These are phyloP conservation scores for Russula earlei DNA, from an alignment of 768 basidiomycete genomes.

Conservation along the genomic window DNA sequence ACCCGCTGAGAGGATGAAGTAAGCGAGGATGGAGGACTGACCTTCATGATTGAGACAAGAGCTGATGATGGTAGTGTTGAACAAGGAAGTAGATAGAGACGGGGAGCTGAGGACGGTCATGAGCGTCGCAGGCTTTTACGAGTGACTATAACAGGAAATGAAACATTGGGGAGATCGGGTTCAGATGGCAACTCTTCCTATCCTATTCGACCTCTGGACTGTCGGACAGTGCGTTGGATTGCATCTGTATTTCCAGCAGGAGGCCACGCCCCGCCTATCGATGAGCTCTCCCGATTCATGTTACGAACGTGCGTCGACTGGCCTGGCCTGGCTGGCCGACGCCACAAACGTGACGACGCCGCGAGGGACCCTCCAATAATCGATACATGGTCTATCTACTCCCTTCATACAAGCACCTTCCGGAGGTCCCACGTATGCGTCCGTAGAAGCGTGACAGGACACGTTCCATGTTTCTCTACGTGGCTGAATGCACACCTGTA, in stretches of 20 bases:
- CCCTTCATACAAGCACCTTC: conserved; percentile 64
- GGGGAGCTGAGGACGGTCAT: background rate
- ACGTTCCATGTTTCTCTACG: conserved; percentile 65
- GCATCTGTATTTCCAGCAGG: background rate
- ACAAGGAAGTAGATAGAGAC: background rate
- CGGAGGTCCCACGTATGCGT: conserved; percentile 73
- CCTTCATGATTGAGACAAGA: conserved; percentile 26
- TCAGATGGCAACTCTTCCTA: background rate
- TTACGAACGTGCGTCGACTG: conserved; percentile 41
- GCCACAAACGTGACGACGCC: conserved; percentile 9
- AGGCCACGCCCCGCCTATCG: conserved; percentile 13
- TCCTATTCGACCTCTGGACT: background rate
- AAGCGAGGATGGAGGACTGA: conserved; percentile 5
- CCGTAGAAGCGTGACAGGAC: conserved; percentile 80
- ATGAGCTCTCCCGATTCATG: conserved; percentile 7
- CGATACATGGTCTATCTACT: no score
- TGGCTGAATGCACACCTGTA: conserved; percentile 85
- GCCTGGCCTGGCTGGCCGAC: conserved; percentile 1
- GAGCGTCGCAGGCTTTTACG: background rate
- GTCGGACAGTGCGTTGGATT: background rate
- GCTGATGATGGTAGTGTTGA: background rate
- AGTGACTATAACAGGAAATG: conserved; percentile 1
- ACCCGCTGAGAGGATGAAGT: background rate
- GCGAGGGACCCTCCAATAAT: background rate
- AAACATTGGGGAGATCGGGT: background rate